Evolutionary conservation across 148 eudicot species (phyloP).

Genomic region (Cornus kousa): DNA sequence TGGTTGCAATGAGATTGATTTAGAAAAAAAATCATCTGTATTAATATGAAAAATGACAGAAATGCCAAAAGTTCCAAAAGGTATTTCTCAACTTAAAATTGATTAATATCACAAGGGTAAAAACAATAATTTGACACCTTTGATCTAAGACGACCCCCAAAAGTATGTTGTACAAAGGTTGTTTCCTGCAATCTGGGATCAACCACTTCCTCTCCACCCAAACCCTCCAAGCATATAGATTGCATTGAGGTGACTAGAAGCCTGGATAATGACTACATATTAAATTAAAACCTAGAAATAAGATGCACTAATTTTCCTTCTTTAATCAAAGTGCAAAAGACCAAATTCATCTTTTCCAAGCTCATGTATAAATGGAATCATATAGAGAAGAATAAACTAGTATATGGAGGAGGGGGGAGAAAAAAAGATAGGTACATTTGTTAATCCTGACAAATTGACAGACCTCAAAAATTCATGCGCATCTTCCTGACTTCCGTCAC

Average conservation of each 20-base stretch:
- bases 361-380: not conserved
- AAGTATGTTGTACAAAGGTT: slow-evolving; percentile 81
- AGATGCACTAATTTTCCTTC: not conserved
- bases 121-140: slow-evolving; percentile 43
- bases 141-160: slow-evolving; percentile 87
- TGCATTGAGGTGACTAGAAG: slow-evolving; percentile 94
- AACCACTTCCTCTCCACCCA: slow-evolving; percentile 78
- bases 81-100: not conserved
- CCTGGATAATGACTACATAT: slow-evolving; percentile 37
- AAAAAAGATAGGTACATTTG: not conserved
- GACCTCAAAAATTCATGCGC: slow-evolving; percentile 98
- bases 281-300: slow-evolving; percentile 4
- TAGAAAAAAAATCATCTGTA: not conserved
- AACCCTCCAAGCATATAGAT: slow-evolving; percentile 80
- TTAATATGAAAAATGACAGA: not conserved
- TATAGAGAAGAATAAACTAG: too few relatives aligned
- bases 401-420: not conserved
- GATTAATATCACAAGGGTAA: not conserved
- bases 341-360: not conserved
- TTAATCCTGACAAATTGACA: slow-evolving; percentile 10
- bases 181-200: slow-evolving; percentile 85
- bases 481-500: slow-evolving; percentile 97
- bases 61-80: not conserved
- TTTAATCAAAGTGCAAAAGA: slow-evolving; percentile 9
- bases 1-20: slow-evolving; percentile 23